These are phyloP conservation scores for Scutellaria minor DNA, from an alignment of 257 asterid genomes.

Conservation along the genomic window DNA sequence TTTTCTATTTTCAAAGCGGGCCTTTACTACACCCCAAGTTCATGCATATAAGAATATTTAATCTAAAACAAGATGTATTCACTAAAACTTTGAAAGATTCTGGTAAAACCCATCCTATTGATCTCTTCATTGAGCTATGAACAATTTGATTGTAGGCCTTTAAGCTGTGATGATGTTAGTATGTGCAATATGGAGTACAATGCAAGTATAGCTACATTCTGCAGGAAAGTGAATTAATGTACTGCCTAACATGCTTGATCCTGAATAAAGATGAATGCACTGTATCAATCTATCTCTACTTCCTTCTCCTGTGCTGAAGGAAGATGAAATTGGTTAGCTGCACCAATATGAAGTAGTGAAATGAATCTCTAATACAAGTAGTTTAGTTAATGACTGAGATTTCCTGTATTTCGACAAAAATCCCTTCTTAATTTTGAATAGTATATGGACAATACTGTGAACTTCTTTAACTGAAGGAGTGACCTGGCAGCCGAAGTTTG, in stretches of 20 bases:
- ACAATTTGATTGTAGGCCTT: neutral
- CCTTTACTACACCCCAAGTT: too few species aligned
- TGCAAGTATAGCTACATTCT: neutral
- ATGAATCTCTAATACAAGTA: neutral
- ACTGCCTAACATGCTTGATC: neutral
- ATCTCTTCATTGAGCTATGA: neutral
- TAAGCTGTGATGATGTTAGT: neutral
- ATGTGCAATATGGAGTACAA: constrained; percentile 12
- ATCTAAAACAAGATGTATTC: too few species aligned
- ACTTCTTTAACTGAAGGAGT: neutral
- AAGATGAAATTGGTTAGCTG: constrained; percentile 1
- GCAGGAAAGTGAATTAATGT: neutral
- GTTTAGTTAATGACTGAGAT: neutral
- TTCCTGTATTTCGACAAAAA: neutral
- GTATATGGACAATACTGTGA: neutral
- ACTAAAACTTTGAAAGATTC: too few species aligned
- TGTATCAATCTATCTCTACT: neutral
- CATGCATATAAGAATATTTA: too few species aligned
- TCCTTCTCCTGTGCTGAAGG: constrained; percentile 5
- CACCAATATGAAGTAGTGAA: constrained; percentile 4
- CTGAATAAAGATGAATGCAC: neutral
- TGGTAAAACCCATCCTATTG: neutral
- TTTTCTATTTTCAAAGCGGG: too few species aligned
- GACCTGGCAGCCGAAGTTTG: constrained; percentile 3
- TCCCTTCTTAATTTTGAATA: constrained; percentile 1